Percentiles rank a stretch among this genome's conserved stretches.
Evolutionary conservation across 2,329 filamentous ascomycete species (phyloP).

Genomic region (Cercospora sesami): DNA sequence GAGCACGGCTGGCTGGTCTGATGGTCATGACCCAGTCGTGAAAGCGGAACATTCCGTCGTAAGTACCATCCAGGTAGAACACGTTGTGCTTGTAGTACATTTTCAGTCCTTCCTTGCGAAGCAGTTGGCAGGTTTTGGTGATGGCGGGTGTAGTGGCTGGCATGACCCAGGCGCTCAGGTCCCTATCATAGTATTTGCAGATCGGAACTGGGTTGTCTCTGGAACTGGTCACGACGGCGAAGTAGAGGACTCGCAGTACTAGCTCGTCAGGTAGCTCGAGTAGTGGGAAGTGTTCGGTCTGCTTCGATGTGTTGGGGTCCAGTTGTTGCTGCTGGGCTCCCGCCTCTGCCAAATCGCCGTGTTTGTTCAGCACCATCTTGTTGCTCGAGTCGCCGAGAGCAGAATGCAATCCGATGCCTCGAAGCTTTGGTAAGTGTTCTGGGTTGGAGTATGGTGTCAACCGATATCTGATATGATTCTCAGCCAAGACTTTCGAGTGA

Average conservation of each 20-base stretch:
- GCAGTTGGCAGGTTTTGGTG: conserved; percentile 11
- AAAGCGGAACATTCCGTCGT: background rate
- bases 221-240: background rate
- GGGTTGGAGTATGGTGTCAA: background rate
- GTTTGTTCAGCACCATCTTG: background rate
- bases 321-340: background rate
- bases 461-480: background rate
- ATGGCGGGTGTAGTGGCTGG: conserved; percentile 3
- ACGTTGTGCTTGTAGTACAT: conserved; percentile 5
- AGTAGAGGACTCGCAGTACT: background rate
- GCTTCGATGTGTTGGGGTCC: background rate
- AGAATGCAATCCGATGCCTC: background rate
- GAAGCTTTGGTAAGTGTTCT: background rate
- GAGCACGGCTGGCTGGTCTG: background rate
- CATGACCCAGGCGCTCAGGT: background rate
- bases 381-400: background rate
- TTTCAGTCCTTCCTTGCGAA: conserved; percentile 13
- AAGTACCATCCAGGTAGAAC: background rate
- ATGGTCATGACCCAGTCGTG: background rate
- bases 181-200: background rate
- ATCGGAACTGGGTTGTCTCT: background rate
- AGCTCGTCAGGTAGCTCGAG: background rate
- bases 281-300: background rate
- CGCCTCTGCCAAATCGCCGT: background rate
- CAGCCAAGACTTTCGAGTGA: background rate